Evolutionary conservation across 2,329 filamentous ascomycete species (phyloP).

Genomic region (Domatiomyces globalis): DNA sequence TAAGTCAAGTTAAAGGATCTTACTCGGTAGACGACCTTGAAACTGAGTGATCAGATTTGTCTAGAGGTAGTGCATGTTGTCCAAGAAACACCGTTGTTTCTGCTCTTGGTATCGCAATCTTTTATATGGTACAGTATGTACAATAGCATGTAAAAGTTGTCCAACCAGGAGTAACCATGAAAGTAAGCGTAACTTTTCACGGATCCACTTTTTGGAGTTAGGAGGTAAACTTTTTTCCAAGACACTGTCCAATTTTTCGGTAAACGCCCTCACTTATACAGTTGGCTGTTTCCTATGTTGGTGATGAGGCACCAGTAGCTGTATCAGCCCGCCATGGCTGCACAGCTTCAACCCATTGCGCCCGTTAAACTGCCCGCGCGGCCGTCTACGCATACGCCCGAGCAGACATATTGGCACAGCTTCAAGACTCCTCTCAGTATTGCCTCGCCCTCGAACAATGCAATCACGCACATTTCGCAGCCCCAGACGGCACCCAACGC

Average conservation of each 20-base stretch:
- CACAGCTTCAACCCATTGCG: conserved; percentile 66
- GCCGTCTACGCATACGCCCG: conserved; percentile 69
- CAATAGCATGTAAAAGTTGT: too few species aligned
- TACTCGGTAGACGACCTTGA: too few species aligned
- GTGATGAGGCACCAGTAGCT: neutral
- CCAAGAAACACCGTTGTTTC: too few species aligned
- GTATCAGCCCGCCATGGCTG: conserved; percentile 50
- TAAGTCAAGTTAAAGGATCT: too few species aligned
- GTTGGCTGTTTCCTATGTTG: neutral
- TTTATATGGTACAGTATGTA: too few species aligned
- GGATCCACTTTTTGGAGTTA: neutral
- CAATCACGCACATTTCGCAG: conserved; percentile 79
- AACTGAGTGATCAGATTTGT: too few species aligned
- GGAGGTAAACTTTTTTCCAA: neutral
- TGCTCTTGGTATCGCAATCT: too few species aligned
- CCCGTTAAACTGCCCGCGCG: conserved; percentile 72
- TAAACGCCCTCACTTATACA: neutral
- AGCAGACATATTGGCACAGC: conserved; percentile 91
- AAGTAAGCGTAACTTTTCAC: neutral
- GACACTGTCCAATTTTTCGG: neutral
- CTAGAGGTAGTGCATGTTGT: too few species aligned
- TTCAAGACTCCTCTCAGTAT: conserved; percentile 88
- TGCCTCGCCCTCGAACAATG: conserved; percentile 77
- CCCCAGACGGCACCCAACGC: conserved; percentile 37
- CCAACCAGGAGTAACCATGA: too few species aligned